A percentile compares a stretch with the other conserved stretches of the same genome.
These are phyloP conservation scores for Earliella scabrosa DNA, from an alignment of 1,284 basidiomycete species.

Conservation along the genomic window DNA sequence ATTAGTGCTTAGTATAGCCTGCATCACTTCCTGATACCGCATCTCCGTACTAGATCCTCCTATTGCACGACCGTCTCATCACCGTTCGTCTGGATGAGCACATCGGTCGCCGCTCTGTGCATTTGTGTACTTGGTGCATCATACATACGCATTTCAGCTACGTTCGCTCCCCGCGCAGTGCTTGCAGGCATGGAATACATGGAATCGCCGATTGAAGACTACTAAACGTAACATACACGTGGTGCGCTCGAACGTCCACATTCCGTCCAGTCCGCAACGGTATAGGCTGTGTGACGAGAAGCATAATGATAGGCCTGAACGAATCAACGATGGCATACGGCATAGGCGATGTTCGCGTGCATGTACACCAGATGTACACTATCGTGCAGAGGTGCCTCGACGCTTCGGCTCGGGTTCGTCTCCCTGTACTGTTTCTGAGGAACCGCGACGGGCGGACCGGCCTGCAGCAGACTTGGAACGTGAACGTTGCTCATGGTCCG, in stretches of 20 bases:
- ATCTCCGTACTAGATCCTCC: conserved; percentile 4
- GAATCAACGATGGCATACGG: not conserved
- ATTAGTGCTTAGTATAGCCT: not conserved
- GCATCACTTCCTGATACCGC: too few relatives aligned
- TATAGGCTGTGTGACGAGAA: not conserved
- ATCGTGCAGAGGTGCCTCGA: conserved; percentile 17
- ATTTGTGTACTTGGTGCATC: conserved; percentile 5
- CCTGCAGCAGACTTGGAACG: conserved; percentile 15
- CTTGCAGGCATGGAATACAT: conserved; percentile 11
- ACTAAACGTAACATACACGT: conserved; percentile 4
- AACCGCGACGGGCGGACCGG: conserved; percentile 11
- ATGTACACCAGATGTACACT: too few relatives aligned
- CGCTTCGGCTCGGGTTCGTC: conserved; percentile 21
- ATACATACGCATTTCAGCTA: not conserved
- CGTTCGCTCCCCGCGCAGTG: not conserved
- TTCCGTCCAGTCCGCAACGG: not conserved
- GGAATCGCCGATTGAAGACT: not conserved
- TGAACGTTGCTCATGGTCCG: conserved; percentile 16
- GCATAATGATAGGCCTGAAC: not conserved
- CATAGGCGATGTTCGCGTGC: too few relatives aligned
- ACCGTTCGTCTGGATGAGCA: not conserved
- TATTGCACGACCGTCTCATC: conserved; percentile 3
- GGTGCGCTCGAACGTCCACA: not conserved
- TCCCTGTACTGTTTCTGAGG: conserved; percentile 22
- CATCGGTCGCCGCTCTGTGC: not conserved